These are phyloP conservation scores for Monosporascus cannonballus DNA, from an alignment of 2,329 filamentous ascomycete genomes.

Conservation along the genomic window DNA sequence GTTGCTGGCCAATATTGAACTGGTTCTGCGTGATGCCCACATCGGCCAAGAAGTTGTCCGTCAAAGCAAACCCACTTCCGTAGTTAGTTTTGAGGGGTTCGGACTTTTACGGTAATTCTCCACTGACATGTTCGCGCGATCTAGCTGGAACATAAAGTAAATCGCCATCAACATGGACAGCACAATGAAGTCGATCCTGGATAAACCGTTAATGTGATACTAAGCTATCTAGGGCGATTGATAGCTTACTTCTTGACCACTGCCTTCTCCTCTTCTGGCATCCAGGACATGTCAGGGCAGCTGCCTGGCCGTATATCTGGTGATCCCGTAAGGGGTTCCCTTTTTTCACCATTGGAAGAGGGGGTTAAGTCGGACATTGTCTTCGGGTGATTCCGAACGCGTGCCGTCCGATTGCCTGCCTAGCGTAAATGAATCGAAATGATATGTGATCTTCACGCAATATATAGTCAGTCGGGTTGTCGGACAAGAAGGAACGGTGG, in stretches of 20 bases:
- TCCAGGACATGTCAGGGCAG: background rate
- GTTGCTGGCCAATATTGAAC: background rate
- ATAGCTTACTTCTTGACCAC: background rate
- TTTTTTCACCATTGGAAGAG: background rate
- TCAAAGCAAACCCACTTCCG: background rate
- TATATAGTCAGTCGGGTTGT: too few relatives aligned
- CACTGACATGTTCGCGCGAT: background rate
- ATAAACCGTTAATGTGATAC: background rate
- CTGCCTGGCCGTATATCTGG: background rate
- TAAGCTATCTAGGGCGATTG: background rate
- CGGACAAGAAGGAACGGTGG: too few relatives aligned
- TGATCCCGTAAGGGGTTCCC: background rate
- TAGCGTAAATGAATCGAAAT: too few relatives aligned
- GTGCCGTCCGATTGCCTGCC: too few relatives aligned
- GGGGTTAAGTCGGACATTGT: background rate
- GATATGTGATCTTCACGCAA: too few relatives aligned
- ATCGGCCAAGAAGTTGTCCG: conserved; percentile 1
- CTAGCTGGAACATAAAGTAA: conserved; percentile 1
- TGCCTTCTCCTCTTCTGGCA: background rate
- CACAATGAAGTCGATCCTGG: background rate
- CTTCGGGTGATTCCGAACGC: too few relatives aligned
- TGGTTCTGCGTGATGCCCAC: background rate
- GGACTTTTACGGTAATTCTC: background rate
- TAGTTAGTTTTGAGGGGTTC: background rate
- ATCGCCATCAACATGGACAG: background rate